These are phyloP conservation scores for Leccinum griseonigrum DNA, from an alignment of 1,284 basidiomycete species.

Conservation along the genomic window DNA sequence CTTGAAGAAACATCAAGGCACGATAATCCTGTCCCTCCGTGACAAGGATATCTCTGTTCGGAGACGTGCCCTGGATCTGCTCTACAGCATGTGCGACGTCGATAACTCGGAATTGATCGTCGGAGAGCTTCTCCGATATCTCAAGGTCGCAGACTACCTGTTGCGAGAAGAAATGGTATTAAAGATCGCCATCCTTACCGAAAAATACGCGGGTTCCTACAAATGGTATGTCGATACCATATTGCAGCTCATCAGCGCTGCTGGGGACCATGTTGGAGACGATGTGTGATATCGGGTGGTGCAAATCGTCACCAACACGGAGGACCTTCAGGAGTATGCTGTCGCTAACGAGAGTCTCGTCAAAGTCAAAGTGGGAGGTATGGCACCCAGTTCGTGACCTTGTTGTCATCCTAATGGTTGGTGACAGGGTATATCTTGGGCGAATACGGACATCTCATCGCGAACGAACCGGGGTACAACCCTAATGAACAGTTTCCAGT, in stretches of 20 bases:
- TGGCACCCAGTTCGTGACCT: slow-evolving; percentile 17
- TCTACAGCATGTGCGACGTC: slow-evolving; percentile 99
- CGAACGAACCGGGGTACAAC: slow-evolving; percentile 90
- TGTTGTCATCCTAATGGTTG: slow-evolving; percentile 13
- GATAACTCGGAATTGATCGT: slow-evolving; percentile 96
- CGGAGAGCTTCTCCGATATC: slow-evolving; percentile 89
- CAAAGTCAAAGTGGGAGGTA: slow-evolving; percentile 80
- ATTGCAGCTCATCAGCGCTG: slow-evolving; percentile 90
- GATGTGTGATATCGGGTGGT: slow-evolving; percentile 99
- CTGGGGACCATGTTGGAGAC: slow-evolving; percentile 97
- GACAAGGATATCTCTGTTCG: slow-evolving; percentile 98
- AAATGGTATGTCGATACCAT: slow-evolving; percentile 98
- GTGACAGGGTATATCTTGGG: slow-evolving; percentile 87
- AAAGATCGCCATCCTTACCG: slow-evolving; percentile 97
- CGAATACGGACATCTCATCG: slow-evolving; percentile 96
- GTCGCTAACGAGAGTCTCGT: slow-evolving; percentile 97
- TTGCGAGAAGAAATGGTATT: slow-evolving; percentile 97
- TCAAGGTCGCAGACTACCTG: slow-evolving; percentile 93
- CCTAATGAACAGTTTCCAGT: slow-evolving; percentile 95
- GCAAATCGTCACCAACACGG: slow-evolving; percentile 98
- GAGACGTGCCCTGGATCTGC: slow-evolving; percentile 88
- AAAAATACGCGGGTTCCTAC: slow-evolving; percentile 93
- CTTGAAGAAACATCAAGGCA: slow-evolving; percentile 94
- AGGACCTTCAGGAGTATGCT: slow-evolving; percentile 94
- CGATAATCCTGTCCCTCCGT: slow-evolving; percentile 90